phyloP scores from a whole-genome alignment of 1,284 basidiomycete genomes.

The Exobasidium cylindrosporum region DNA sequence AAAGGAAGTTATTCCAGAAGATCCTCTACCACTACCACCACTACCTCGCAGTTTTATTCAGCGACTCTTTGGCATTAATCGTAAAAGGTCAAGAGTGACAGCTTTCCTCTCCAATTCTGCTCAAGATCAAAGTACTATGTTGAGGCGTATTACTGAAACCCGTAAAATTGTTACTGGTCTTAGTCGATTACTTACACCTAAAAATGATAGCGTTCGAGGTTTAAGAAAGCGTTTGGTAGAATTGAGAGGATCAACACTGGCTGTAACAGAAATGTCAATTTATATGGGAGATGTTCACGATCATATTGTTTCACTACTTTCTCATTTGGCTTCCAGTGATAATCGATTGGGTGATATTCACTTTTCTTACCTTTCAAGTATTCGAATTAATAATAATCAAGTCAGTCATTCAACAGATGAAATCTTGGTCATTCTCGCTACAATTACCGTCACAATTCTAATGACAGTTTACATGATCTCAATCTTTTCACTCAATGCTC shows the following conservation, averaged over 20 bases:
- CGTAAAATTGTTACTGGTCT: constrained; percentile 79
- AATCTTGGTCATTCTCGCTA: constrained; percentile 59
- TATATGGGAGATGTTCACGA: constrained; percentile 94
- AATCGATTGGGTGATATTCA: constrained; percentile 82
- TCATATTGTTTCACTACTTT: constrained; percentile 83
- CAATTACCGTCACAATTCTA: constrained; percentile 58
- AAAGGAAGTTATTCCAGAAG: background rate
- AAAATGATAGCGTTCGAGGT: constrained; percentile 77
- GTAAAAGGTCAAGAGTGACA: background rate
- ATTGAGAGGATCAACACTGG: constrained; percentile 31
- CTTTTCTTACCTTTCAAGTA: constrained; percentile 75
- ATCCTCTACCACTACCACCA: background rate
- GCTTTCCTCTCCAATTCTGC: constrained; percentile 22
- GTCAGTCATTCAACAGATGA: constrained; percentile 42
- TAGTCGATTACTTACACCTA: constrained; percentile 72
- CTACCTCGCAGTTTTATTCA: constrained; percentile 7
- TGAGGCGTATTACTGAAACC: constrained; percentile 74
- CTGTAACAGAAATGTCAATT: constrained; percentile 58
- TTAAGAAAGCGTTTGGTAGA: constrained; percentile 69
- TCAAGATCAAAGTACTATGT: constrained; percentile 57
- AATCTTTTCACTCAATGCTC: constrained; percentile 65
- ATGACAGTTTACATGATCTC: constrained; percentile 57
- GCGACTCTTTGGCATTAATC: constrained; percentile 10
- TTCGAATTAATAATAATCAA: constrained; percentile 66
- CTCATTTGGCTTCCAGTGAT: constrained; percentile 82